Conservation (phyloP, 2,329 filamentous ascomycete species). For the Chaetothyriales sp. region DNA sequence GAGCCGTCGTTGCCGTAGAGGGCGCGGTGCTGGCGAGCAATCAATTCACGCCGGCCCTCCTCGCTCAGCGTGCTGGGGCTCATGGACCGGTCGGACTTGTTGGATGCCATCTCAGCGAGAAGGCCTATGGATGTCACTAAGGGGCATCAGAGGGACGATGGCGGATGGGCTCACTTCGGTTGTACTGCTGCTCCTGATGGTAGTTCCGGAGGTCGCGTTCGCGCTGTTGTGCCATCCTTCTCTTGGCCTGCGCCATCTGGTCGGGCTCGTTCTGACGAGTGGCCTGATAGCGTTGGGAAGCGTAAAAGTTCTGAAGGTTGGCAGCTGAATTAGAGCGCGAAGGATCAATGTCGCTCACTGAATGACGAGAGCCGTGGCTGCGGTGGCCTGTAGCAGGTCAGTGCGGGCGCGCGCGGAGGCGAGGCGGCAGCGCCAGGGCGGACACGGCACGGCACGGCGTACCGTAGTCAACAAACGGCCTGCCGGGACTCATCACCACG, state of each 20-base stretch:
- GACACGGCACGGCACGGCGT: too few relatives aligned
- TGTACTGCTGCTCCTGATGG: constrained; percentile 99
- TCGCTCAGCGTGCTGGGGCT: constrained; percentile 82
- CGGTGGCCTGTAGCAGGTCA: constrained; percentile 49
- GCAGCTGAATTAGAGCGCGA: constrained; percentile 59
- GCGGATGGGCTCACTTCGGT: constrained; percentile 58
- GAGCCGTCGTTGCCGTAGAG: constrained; percentile 67
- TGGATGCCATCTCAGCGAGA: constrained; percentile 53
- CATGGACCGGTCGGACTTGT: constrained; percentile 75
- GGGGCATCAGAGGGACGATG: background rate
- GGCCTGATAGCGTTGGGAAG: constrained; percentile 79
- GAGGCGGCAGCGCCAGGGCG: constrained; percentile 7
- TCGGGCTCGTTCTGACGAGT: constrained; percentile 75
- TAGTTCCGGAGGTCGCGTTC: constrained; percentile 99
- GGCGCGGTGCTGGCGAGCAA: constrained; percentile 87
- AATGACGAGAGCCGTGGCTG: constrained; percentile 57
- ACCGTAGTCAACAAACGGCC: constrained; percentile 45
- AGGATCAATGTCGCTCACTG: constrained; percentile 70
- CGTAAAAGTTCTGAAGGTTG: constrained; percentile 88
- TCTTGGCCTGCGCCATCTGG: constrained; percentile 98
- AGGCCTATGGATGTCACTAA: constrained; percentile 38
- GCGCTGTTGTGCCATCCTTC: constrained; percentile 96
- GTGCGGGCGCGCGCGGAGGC: constrained; percentile 14
- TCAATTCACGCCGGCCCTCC: constrained; percentile 88
- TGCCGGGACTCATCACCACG: constrained; percentile 43